Conservation (phyloP, 2,329 filamentous ascomycete genomes). For the Epichloe elymi region DNA sequence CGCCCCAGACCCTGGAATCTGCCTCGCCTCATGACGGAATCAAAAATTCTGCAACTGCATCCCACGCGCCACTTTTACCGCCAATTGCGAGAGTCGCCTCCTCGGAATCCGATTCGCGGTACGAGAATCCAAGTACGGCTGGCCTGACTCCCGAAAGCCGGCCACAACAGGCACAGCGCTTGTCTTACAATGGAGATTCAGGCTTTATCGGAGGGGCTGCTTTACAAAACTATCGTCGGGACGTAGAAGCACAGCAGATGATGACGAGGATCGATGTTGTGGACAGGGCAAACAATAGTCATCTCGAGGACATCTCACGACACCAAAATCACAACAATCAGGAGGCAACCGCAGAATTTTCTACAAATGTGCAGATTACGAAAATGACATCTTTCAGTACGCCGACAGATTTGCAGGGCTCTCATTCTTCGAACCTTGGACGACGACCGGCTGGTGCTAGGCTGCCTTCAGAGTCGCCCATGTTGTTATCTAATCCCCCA, state of each 20-base stretch:
- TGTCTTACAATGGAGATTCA: slow-evolving; percentile 24
- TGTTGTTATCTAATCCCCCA: slow-evolving; percentile 12
- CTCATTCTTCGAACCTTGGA: slow-evolving; percentile 17
- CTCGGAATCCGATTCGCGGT: slow-evolving; percentile 18
- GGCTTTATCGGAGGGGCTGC: slow-evolving; percentile 44
- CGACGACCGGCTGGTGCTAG: slow-evolving; percentile 31
- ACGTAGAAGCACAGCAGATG: slow-evolving; percentile 12
- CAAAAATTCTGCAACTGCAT: slow-evolving; percentile 21
- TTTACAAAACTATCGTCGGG: slow-evolving; percentile 35
- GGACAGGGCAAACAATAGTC: not conserved
- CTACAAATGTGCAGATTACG: slow-evolving; percentile 19
- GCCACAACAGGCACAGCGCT: slow-evolving; percentile 16
- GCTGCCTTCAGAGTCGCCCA: slow-evolving; percentile 24
- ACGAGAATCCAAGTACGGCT: slow-evolving; percentile 9
- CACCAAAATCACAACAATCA: slow-evolving; percentile 1
- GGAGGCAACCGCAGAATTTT: slow-evolving; percentile 18
- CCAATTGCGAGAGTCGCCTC: slow-evolving; percentile 37
- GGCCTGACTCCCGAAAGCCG: slow-evolving; percentile 11
- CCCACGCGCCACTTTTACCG: slow-evolving; percentile 33
- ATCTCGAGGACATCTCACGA: slow-evolving; percentile 5
- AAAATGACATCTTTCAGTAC: slow-evolving; percentile 32
- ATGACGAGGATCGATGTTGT: not conserved
- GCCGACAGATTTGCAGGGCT: slow-evolving; percentile 33
- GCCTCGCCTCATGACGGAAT: slow-evolving; percentile 21
- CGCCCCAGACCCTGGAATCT: slow-evolving; percentile 28